Evolutionary conservation across 352 stramenopile genomes (phyloP), one percentile per base, ranked within the genome.

Genomic region (Phytophthora cajani): DNA sequence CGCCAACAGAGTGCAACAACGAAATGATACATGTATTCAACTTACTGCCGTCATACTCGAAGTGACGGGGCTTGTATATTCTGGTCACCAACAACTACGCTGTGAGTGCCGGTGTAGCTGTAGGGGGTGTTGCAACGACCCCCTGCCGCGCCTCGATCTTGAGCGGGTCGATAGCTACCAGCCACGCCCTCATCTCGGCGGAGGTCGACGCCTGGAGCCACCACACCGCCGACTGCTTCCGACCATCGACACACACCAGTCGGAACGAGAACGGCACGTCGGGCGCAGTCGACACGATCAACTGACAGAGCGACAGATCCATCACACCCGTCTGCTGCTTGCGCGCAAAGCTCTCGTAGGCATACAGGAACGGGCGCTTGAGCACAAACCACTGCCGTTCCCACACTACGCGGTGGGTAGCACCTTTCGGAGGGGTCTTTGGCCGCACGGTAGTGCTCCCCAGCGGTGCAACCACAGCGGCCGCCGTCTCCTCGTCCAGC

Each of bases 361-460:
- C 74, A 61, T 93, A 94, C 32, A 95, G 69, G 59, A 95, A 94
- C 23, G 88, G 88, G 1, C 81, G 77, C 55, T 92, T 90, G 50
- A 95, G 67, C 25, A 95, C 88, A 46, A 95, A 92, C 88, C 86
- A 95, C 36, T 88, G 85, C 0, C 88, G 75, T 25, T 94, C 78
- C 84, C 88, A 95, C 7, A 55, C 66, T 8, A 21, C 17, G 19
- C 47, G 64, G 25, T 72, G 38, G 30, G 21, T 44, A 3, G 36
- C 56, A 54, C 40, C n/a, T 63, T 64, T 74, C 1, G 54, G 17
- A 67, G 55, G 47, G 17, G 38, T 36, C 21, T 50, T 67, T 3
- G 68, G 33, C 5, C 72, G 42, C 12, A 60, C 55, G 5, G 30
- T 52, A 19, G 17, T 65, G 36, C 63, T 56, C 58, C 56, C 60